Conservation (phyloP, 2,329 filamentous ascomycete genomes). For the Pseudocercospora pini-densiflorae region DNA sequence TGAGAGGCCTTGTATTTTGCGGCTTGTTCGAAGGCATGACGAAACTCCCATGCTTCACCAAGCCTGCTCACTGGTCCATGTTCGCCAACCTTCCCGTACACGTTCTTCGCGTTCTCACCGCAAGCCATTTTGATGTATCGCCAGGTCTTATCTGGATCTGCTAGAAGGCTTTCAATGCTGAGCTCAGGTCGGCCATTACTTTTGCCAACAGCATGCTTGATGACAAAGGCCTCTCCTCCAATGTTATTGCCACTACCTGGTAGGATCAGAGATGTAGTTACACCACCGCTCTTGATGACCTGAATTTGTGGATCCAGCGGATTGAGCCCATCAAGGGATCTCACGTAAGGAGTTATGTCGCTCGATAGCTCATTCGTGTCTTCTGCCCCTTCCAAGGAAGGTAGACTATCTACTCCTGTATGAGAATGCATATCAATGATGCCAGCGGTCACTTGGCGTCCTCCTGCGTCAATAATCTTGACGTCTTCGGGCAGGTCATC, state of each 20-base stretch:
- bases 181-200: constrained; percentile 65
- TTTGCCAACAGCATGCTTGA: constrained; percentile 69
- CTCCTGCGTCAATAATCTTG: constrained; percentile 61
- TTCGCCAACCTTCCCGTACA: constrained; percentile 61
- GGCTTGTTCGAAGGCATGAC: constrained; percentile 69
- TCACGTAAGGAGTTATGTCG: constrained; percentile 70
- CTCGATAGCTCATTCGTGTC: constrained; percentile 68
- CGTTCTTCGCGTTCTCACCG: constrained; percentile 69
- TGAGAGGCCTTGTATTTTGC: constrained; percentile 61
- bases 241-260: constrained; percentile 74
- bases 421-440: constrained; percentile 77
- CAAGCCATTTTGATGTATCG: constrained; percentile 78
- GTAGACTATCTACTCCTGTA: constrained; percentile 64
- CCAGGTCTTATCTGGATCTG: constrained; percentile 68
- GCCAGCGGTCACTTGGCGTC: constrained; percentile 66
- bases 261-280: constrained; percentile 69
- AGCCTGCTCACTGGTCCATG: constrained; percentile 64
- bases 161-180: constrained; percentile 66
- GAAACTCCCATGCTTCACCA: constrained; percentile 65
- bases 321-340: constrained; percentile 68
- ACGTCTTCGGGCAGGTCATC: constrained; percentile 53
- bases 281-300: constrained; percentile 74
- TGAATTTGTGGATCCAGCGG: constrained; percentile 68
- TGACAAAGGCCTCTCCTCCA: constrained; percentile 70
- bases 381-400: constrained; percentile 56